phyloP scores from a whole-genome alignment of 2,329 filamentous ascomycete species.

The Nannizzia gypsea region DNA sequence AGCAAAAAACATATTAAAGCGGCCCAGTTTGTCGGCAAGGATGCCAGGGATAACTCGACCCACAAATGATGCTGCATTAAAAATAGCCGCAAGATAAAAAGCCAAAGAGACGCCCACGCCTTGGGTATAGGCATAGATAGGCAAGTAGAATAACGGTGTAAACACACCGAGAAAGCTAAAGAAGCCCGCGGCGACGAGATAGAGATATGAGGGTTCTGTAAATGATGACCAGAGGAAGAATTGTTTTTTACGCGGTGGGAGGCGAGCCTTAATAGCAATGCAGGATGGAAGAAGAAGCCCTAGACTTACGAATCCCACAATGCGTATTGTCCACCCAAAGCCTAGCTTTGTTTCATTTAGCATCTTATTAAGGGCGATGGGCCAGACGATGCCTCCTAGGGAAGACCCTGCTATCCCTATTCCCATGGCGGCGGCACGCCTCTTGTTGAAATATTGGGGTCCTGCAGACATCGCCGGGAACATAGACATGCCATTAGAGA shows the following conservation, averaged over 20 bases:
- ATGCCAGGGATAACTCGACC: slow-evolving; percentile 49
- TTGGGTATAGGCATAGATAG: slow-evolving; percentile 48
- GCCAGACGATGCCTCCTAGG: slow-evolving; percentile 44
- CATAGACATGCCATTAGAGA: slow-evolving; percentile 21
- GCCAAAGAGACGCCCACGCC: slow-evolving; percentile 46
- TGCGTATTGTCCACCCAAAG: slow-evolving; percentile 47
- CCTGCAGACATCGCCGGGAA: slow-evolving; percentile 23
- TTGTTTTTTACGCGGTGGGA: slow-evolving; percentile 25
- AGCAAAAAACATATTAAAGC: slow-evolving; percentile 42
- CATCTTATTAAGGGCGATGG: slow-evolving; percentile 37
- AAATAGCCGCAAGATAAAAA: slow-evolving; percentile 56
- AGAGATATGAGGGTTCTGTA: not conserved
- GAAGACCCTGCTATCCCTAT: slow-evolving; percentile 48
- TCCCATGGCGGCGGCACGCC: slow-evolving; percentile 47
- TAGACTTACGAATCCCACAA: slow-evolving; percentile 49
- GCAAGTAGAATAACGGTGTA: slow-evolving; percentile 43
- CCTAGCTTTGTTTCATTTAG: slow-evolving; percentile 31
- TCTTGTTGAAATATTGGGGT: slow-evolving; percentile 18
- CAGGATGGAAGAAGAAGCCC: slow-evolving; percentile 43
- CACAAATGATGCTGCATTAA: slow-evolving; percentile 51
- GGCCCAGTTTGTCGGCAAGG: slow-evolving; percentile 37
- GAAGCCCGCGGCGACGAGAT: slow-evolving; percentile 16
- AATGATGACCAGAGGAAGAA: slow-evolving; percentile 6
- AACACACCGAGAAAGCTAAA: slow-evolving; percentile 36
- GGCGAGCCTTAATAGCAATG: slow-evolving; percentile 36